Base-by-base conservation (phyloP, 78 protist genomes). In the Speleostelium caveatum region DNA sequence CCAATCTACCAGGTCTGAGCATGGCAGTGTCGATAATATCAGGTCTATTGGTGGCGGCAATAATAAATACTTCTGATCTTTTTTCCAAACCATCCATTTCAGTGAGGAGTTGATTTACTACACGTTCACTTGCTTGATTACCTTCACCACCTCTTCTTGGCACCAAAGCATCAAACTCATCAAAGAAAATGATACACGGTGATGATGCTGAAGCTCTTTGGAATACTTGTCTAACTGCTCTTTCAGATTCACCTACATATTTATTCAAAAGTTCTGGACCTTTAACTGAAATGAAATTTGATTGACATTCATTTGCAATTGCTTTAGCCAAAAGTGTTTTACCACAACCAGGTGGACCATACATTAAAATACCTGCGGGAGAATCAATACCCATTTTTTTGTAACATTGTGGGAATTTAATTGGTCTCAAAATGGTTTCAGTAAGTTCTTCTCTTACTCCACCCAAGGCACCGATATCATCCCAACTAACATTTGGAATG, bases 261-360 rank as follows among this genome's bases (percentile, higher is more conserved):
- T 99, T 98, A 89, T 98, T 97, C 58, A 99, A 95, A 24, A 98
- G 96, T 92, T 99, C 99, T 41, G 99, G 99, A 22, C 99, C 99
- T 77, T 97, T 98, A 65, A 98, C 93, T 5, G 97, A 87, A 59
- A 99, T 97, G 92, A 99, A 99, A 53, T 86, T 94, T n/a, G 99
- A 98, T 60, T 77, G 95, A 33, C 95, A 86, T 76, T 96, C 97
- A 62, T 67, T 60, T 2, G 99, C 99, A 30, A 97, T 72, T 17
- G 99, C 99, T 83, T 99, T 99, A 28, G 99, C 99, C 12, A 99
- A 63, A 19, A 98, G 86, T 8, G 99, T 99, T 85, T 99, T 99
- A 67, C 99, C 99, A 76, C 99, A 98, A 28, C 99, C 99, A 2
- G 99, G 99, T 14, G 99, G 99, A 8, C 99, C 99, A 75, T 96